These are phyloP conservation scores for Leccinum broughii DNA, from an alignment of 768 basidiomycete species.

Conservation along the genomic window DNA sequence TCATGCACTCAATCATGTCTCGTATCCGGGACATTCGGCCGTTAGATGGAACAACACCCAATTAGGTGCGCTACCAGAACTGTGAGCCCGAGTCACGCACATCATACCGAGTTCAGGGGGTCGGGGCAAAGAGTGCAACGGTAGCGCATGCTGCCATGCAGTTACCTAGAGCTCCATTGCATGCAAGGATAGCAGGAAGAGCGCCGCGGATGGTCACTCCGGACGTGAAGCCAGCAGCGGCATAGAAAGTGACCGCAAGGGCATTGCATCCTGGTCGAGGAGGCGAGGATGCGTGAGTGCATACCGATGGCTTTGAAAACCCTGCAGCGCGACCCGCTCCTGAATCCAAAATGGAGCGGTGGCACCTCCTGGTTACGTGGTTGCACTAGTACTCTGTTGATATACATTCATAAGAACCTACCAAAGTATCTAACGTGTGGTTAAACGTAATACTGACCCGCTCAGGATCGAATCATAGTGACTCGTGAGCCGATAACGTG, in stretches of 20 bases:
- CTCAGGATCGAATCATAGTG: no score
- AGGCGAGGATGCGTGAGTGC: not conserved
- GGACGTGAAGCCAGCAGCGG: constrained; percentile 25
- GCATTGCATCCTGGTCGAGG: constrained; percentile 25
- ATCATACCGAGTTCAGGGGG: constrained; percentile 12
- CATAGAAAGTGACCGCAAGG: constrained; percentile 23
- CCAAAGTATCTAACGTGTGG: no score
- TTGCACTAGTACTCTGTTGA: no score
- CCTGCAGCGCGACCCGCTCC: no score
- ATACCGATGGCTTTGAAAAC: no score
- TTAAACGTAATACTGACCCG: no score
- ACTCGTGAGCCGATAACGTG: no score
- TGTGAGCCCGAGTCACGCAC: not conserved
- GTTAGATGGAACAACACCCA: not conserved
- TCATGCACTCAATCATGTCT: not conserved
- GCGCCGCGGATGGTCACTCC: constrained; percentile 19
- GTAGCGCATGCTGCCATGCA: constrained; percentile 7
- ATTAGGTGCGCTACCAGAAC: not conserved
- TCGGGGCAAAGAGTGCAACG: constrained; percentile 21
- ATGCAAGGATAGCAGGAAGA: constrained; percentile 24
- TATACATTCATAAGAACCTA: no score
- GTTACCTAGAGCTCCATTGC: constrained; percentile 23
- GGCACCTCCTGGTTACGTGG: no score
- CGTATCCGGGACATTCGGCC: not conserved
- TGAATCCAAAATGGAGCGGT: no score